A percentile compares a stretch with the other conserved stretches of the same genome.
phyloP scores from a whole-genome alignment of 768 basidiomycete genomes.

The Rhodotorula diobovata region DNA sequence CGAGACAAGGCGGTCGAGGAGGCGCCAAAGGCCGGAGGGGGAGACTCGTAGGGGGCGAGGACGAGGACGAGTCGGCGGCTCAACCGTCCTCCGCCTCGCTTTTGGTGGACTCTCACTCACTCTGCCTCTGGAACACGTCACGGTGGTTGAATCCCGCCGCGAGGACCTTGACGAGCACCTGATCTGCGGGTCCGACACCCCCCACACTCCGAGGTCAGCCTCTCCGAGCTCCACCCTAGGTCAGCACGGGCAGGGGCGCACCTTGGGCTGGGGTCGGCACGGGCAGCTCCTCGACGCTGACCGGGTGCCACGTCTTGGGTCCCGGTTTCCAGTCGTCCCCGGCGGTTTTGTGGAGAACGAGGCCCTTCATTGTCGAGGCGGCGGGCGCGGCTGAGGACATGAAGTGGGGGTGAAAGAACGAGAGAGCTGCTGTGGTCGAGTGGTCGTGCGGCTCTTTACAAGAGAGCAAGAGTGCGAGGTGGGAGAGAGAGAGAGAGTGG shows the following conservation, averaged over 20 bases:
- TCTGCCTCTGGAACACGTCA: conserved; percentile 53
- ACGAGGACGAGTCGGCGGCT: conserved; percentile 18
- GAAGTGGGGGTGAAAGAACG: too few relatives aligned
- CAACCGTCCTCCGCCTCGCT: not conserved
- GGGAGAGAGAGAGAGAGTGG: too few relatives aligned
- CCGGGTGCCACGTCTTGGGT: conserved; percentile 8
- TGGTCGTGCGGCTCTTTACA: too few relatives aligned
- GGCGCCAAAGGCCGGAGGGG: not conserved
- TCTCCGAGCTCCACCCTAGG: too few relatives aligned
- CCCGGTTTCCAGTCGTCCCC: conserved; percentile 47
- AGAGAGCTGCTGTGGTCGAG: not conserved
- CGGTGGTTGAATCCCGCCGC: conserved; percentile 74
- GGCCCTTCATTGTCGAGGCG: conserved; percentile 53
- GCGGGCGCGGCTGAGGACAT: conserved; percentile 45
- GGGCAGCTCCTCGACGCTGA: conserved; percentile 16
- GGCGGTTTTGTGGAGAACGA: conserved; percentile 55
- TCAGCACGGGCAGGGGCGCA: not conserved
- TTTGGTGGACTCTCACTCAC: conserved; percentile 9
- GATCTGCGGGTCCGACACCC: conserved; percentile 52
- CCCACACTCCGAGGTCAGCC: conserved; percentile 39
- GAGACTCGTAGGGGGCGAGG: not conserved
- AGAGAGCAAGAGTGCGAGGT: too few relatives aligned
- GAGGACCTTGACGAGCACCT: conserved; percentile 44
- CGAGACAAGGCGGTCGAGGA: too few relatives aligned
- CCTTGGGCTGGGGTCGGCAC: conserved; percentile 6